Evolutionary conservation across 2,329 filamentous ascomycete genomes (phyloP), one percentile per base, ranked within the genome.

Genomic region (Leptodontidium sp.): DNA sequence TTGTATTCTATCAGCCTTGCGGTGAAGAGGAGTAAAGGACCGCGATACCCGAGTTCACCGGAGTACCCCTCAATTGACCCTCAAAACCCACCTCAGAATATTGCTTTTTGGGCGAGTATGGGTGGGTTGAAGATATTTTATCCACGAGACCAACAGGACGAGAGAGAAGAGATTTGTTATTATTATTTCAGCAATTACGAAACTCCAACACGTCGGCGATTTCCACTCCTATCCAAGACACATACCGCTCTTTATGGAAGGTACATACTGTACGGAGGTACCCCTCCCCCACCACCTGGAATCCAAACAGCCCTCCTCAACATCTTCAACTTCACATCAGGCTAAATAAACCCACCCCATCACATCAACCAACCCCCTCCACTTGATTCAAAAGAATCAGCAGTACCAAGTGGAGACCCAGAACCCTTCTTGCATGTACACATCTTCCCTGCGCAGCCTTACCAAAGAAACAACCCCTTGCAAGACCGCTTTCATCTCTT

Each of bases 391-490:
- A 26, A 43, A 43, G 21, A n/a, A 59, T 43, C 55, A 43, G 21
- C 55, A 59, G 11, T 43, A 17, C 17, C 47, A 49, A 49, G 17
- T 49, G 21, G 55, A 43, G n/a, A 59, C 35, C 55, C 55, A 59
- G 21, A 40, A 59, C 55, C 55, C 55, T 59, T 59, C 55, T 59
- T 59, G 55, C 55, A 59, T 57, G 53, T 59, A 59, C 35, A 26
- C 12, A 40, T 24, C 55, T 40, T 43, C 32, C 32, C 35, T 24
- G 55, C 55, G 15, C 55, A 40, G 35, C 55, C 32, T 59, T 59
- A 59, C 55, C 55, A 59, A 43, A 59, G 14, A 21, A 43, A 40
- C 21, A 26, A 59, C 4, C 11, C 55, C 55, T 43, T 59, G 55
- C 47, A 49, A 49, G 47, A 49, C n/a, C 15, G 4, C 47, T 8